These are phyloP conservation scores for Aspergillus tamarii DNA, from an alignment of 2,329 filamentous ascomycete species.

Conservation along the genomic window DNA sequence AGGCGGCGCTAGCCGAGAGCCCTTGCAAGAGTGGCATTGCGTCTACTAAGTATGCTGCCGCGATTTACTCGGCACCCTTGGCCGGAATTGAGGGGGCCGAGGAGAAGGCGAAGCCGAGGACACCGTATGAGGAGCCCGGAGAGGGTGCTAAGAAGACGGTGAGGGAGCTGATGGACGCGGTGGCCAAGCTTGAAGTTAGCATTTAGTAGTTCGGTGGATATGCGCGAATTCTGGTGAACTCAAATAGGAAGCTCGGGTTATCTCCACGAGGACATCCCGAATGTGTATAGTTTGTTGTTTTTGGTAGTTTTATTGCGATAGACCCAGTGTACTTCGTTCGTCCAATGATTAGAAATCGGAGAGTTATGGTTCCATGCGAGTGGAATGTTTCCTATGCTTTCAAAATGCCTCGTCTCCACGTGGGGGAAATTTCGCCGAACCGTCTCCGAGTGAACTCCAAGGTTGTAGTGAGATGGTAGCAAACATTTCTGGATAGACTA, in stretches of 20 bases:
- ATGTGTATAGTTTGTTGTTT: background rate
- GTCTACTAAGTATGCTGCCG: constrained; percentile 69
- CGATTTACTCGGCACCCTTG: constrained; percentile 59
- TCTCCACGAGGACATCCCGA: background rate
- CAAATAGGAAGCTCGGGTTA: background rate
- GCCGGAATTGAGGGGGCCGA: constrained; percentile 65
- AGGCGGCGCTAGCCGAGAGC: constrained; percentile 67
- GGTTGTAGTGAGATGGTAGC: background rate
- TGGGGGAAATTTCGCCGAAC: constrained; percentile 2
- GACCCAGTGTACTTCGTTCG: background rate
- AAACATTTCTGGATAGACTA: background rate
- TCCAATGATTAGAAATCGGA: background rate
- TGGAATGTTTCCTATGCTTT: background rate
- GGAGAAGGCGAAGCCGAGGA: constrained; percentile 61
- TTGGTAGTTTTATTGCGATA: background rate
- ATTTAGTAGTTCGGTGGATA: constrained; percentile 3
- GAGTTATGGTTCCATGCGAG: background rate
- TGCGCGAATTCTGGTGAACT: background rate
- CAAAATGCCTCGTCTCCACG: background rate
- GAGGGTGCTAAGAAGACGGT: constrained; percentile 51
- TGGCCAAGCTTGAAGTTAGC: constrained; percentile 45
- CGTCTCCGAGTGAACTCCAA: background rate
- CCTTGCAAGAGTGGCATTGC: constrained; percentile 69
- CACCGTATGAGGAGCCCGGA: constrained; percentile 60
- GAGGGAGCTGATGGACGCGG: constrained; percentile 41